Percentiles rank a stretch among this genome's conserved stretches.
Conservation (phyloP, 2,329 filamentous ascomycete species). For the Zalaria sp. region DNA sequence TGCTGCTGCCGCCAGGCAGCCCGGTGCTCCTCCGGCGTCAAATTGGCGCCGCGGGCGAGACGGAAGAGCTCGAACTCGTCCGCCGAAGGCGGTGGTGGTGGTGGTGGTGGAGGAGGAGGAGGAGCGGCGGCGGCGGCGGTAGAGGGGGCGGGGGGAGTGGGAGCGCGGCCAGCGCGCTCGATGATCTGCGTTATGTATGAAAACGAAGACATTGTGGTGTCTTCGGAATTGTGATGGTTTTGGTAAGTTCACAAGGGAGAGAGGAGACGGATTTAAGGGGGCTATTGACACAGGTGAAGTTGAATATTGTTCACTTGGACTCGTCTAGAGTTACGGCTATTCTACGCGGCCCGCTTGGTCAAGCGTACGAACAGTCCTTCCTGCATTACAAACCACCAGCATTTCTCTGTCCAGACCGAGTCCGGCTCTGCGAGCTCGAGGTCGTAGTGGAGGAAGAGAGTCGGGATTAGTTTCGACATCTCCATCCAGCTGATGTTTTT, state of each 20-base stretch:
- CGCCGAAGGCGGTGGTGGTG: background rate
- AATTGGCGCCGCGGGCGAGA: background rate
- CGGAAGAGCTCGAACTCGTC: background rate
- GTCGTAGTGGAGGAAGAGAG: conserved; percentile 20
- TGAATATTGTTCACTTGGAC: no score
- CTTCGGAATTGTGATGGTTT: background rate
- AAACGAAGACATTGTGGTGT: background rate
- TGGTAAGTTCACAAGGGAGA: no score
- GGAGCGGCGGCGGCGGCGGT: background rate
- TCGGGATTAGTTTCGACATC: conserved; percentile 20
- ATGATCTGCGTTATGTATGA: background rate
- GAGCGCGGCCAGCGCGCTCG: background rate
- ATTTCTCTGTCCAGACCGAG: conserved; percentile 15
- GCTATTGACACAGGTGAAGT: no score
- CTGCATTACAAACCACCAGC: conserved; percentile 19
- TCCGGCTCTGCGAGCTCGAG: conserved; percentile 18
- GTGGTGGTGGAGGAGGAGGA: conserved; percentile 1
- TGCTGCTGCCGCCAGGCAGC: background rate
- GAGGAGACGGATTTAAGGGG: no score
- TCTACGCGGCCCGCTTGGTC: conserved; percentile 1
- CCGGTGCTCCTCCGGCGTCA: conserved; percentile 5
- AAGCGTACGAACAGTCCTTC: conserved; percentile 11
- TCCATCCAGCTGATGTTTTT: conserved; percentile 21
- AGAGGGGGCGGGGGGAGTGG: background rate
- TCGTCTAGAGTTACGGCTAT: no score